Percentiles rank a stretch among this genome's conserved stretches.
Conservation (phyloP, 352 stramenopile species). For the Achlya hypogyna region DNA sequence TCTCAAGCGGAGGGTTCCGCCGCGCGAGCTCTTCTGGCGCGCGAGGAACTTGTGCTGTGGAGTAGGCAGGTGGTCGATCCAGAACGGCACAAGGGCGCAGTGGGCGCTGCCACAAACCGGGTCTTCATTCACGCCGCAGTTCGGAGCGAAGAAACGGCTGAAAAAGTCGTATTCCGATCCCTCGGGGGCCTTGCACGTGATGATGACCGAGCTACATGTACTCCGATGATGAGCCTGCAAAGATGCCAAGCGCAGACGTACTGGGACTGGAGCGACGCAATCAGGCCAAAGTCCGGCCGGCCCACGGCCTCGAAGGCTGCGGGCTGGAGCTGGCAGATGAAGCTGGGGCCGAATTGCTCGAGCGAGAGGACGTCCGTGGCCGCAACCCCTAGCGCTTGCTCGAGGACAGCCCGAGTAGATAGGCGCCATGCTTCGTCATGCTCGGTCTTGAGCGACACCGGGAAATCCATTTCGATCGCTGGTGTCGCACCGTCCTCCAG, state of each 20-base stretch:
- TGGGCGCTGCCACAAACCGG: constrained; percentile 90
- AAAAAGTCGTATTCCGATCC: constrained; percentile 35
- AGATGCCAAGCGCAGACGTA: not conserved
- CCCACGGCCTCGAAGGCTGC: not conserved
- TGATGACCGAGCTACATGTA: constrained; percentile 25
- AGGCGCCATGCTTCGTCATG: not conserved
- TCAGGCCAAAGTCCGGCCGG: not conserved
- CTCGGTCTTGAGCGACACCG: not conserved
- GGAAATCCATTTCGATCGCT: constrained; percentile 58
- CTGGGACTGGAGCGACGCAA: not conserved
- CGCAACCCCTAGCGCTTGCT: not conserved
- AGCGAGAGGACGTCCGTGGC: constrained; percentile 1
- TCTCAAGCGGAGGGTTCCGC: constrained; percentile 35
- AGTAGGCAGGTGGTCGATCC: constrained; percentile 29
- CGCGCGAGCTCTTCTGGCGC: constrained; percentile 38
- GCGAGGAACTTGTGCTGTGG: constrained; percentile 34
- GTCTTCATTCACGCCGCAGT: constrained; percentile 86
- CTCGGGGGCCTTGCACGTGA: constrained; percentile 24
- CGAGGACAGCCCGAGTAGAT: not conserved
- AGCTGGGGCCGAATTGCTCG: not conserved
- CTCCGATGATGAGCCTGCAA: not conserved
- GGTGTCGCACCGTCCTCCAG: constrained; percentile 20
- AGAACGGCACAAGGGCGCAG: constrained; percentile 83
- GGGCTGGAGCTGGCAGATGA: constrained; percentile 3
- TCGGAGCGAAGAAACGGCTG: constrained; percentile 85